Base-by-base conservation (phyloP, 2,329 filamentous ascomycete species). In the Hirsutella rhossiliensis region DNA sequence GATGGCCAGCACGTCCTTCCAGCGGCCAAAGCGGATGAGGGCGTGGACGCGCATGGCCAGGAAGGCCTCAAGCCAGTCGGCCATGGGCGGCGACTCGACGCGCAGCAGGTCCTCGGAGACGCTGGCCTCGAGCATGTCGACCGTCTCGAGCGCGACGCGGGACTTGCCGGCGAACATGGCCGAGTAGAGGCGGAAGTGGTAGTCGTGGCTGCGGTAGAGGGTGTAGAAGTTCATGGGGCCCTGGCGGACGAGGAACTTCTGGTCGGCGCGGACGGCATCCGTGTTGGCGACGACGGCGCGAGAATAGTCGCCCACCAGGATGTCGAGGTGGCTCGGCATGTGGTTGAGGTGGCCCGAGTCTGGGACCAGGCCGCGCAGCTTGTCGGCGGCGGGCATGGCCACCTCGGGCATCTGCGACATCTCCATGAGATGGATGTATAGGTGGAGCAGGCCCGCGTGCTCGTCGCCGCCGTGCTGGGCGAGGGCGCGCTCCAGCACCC, bases 341-440 rank as follows among this genome's bases (percentile, higher is more conserved):
- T 87, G 83, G 36, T 79, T 69, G 1, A 86, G 63, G 58, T 88
- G 84, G 1, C 82, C 83, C 0, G 76, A 71, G 55, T 87, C 82
- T 0, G 82, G 82, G 0, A 82, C 74, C 2, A 87, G 68, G 11
- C 67, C 69, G 19, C 82, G 76, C 11, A 87, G 68, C 15, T 66
- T 62, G 52, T 87, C 73, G 5, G 81, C 82, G 0, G 73, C 67
- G 0, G 72, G 64, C 15, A 85, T 58, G 1, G 79, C 84, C 1
- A 62, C 56, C 56, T 86, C 83, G 0, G 83, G 83, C 0, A 66
- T 70, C 0, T 67, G 63, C 0, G 82, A 87, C 83, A 87, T 87
- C 55, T 88, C 84, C 69, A 86, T 83, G 4, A 86, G 71, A 52
- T 87, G 83, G 34, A 87, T 84, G 58, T 88, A 88, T 29, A 87